A percentile compares a stretch with the other conserved stretches of the same genome.
Conservation (phyloP, 2,329 filamentous ascomycete species). For the Clarireedia homoeocarpa region DNA sequence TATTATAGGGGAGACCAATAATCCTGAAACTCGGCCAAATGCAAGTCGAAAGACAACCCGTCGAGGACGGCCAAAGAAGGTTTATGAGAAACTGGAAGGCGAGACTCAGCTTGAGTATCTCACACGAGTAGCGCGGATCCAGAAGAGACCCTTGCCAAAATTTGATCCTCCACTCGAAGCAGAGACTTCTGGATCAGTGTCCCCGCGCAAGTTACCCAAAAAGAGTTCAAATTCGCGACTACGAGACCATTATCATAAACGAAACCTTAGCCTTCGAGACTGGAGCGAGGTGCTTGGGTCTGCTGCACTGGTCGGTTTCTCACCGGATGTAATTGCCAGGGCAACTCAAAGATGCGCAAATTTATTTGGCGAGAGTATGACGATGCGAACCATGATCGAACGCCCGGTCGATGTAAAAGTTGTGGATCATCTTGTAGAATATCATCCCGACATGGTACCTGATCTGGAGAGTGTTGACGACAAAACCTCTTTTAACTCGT, state of each 20-base stretch:
- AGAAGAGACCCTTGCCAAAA: conserved; percentile 35
- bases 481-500: not conserved
- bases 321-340: conserved; percentile 54
- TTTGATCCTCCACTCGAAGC: conserved; percentile 16
- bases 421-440: conserved; percentile 13
- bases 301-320: conserved; percentile 67
- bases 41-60: conserved; percentile 17
- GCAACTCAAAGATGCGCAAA: conserved; percentile 66
- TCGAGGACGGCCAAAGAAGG: conserved; percentile 22
- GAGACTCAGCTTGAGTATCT: conserved; percentile 36
- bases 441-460: conserved; percentile 22
- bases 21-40: conserved; percentile 1
- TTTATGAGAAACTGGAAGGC: conserved; percentile 21
- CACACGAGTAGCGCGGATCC: conserved; percentile 38
- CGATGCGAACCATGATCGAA: conserved; percentile 31
- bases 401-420: conserved; percentile 10
- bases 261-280: conserved; percentile 40
- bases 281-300: conserved; percentile 82
- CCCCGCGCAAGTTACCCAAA: conserved; percentile 7
- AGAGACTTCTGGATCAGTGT: not conserved
- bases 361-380: conserved; percentile 68
- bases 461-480: conserved; percentile 10
- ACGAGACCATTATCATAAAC: conserved; percentile 5
- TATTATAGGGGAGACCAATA: not conserved
- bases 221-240: not conserved